phyloP scores from a whole-genome alignment of 208 protist species.

The Crithidia expoeki region DNA sequence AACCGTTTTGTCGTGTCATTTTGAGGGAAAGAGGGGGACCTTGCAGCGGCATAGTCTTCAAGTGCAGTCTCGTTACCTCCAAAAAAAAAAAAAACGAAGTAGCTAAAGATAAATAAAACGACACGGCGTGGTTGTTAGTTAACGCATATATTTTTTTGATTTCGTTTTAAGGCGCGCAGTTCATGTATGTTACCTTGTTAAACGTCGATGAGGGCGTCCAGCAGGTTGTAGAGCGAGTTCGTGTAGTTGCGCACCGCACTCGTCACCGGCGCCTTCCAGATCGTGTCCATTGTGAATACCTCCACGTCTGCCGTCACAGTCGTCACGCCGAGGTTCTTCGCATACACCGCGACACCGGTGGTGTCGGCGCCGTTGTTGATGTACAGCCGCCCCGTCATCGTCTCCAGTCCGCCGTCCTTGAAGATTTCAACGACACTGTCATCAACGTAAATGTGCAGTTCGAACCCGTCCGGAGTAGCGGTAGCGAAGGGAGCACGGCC shows the following conservation, averaged over 20 bases:
- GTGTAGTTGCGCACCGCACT: slow-evolving; percentile 28
- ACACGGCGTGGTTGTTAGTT: no score
- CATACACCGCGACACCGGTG: slow-evolving; percentile 38
- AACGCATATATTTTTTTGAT: no score
- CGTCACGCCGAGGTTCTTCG: slow-evolving; percentile 31
- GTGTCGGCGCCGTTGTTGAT: slow-evolving; percentile 18
- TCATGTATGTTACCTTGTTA: slow-evolving; percentile 8
- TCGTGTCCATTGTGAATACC: slow-evolving; percentile 41
- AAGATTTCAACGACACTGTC: slow-evolving; percentile 52
- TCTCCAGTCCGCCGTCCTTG: slow-evolving; percentile 50
- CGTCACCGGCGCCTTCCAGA: slow-evolving; percentile 12
- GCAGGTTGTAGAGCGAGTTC: slow-evolving; percentile 33
- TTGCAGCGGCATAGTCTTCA: no score
- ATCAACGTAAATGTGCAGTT: slow-evolving; percentile 44
- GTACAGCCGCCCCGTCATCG: slow-evolving; percentile 42
- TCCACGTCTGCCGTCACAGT: slow-evolving; percentile 32
- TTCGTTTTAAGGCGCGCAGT: no score
- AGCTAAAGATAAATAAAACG: no score
- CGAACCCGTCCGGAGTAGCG: slow-evolving; percentile 26
- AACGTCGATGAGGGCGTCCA: slow-evolving; percentile 26
- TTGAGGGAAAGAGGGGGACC: no score
- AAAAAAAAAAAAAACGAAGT: no score
- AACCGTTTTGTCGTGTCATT: no score
- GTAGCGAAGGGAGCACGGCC: slow-evolving; percentile 40
- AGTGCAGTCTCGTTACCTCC: no score